A percentile compares a stretch with the other conserved stretches of the same genome.
Conservation (phyloP, 345 rosid species). For the Garcia nutans region DNA sequence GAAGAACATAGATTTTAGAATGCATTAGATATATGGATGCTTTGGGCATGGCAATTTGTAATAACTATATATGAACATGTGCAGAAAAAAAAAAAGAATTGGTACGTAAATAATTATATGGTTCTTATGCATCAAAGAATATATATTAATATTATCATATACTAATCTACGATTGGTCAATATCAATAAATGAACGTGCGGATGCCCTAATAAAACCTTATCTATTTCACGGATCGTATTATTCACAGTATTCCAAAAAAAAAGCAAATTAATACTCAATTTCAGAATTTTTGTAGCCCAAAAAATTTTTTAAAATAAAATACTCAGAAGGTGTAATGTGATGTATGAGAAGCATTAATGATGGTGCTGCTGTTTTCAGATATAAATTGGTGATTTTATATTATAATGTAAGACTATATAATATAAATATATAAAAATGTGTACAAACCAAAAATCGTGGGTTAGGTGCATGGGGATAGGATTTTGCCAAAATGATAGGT, state of each 20-base stretch:
- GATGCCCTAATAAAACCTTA: background rate
- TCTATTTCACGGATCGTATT: constrained; percentile 2
- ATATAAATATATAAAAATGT: too few relatives aligned
- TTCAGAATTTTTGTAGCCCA: background rate
- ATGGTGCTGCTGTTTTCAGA: background rate
- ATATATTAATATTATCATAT: background rate
- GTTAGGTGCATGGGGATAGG: background rate
- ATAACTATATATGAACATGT: background rate
- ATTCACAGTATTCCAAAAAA: background rate
- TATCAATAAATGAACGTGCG: background rate
- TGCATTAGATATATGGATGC: constrained; percentile 23
- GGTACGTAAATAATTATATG: background rate
- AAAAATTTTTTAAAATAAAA: too few relatives aligned
- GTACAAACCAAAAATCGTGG: background rate
- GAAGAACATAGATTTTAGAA: background rate
- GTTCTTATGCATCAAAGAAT: too few relatives aligned
- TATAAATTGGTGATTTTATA: background rate
- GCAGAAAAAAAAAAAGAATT: background rate
- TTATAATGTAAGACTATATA: background rate
- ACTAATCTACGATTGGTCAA: background rate
- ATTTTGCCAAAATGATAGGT: background rate
- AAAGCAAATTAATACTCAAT: background rate
- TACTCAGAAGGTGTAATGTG: background rate
- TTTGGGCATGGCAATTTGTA: constrained; percentile 6
- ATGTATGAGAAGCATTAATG: constrained; percentile 14